Conservation (phyloP, 2,329 filamentous ascomycete genomes). For the Penicillium sp. region DNA sequence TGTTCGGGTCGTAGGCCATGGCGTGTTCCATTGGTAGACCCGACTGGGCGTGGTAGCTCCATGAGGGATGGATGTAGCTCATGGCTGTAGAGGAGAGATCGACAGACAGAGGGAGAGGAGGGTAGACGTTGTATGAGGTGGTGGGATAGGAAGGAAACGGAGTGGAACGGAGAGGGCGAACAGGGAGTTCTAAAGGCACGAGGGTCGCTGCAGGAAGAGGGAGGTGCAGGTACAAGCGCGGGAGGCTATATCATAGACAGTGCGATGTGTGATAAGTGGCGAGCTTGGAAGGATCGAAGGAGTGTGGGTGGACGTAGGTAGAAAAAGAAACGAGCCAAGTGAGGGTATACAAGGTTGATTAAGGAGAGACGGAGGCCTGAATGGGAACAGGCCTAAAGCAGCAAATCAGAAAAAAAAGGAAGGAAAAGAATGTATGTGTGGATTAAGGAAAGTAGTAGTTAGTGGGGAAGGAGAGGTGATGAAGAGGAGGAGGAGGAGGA, state of each 20-base stretch:
- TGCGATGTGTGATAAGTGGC: slow-evolving; percentile 6
- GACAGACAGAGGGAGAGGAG: background rate
- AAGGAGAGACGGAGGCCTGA: slow-evolving; percentile 29
- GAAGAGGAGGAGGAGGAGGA: background rate
- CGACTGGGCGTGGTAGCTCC: slow-evolving; percentile 37
- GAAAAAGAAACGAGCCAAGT: slow-evolving; percentile 26
- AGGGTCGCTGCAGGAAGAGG: slow-evolving; percentile 21
- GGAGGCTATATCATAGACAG: slow-evolving; percentile 22
- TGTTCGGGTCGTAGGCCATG: slow-evolving; percentile 39
- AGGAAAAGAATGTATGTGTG: slow-evolving; percentile 22
- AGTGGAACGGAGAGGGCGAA: background rate
- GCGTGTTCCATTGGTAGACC: slow-evolving; percentile 42
- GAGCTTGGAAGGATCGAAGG: slow-evolving; percentile 17
- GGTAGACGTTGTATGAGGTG: background rate
- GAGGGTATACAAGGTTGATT: slow-evolving; percentile 20
- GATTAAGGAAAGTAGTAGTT: slow-evolving; percentile 14
- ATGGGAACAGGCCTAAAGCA: slow-evolving; percentile 23
- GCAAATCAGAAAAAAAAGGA: slow-evolving; percentile 17
- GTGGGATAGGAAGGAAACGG: slow-evolving; percentile 3
- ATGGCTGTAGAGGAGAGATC: slow-evolving; percentile 27
- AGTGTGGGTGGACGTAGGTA: slow-evolving; percentile 8
- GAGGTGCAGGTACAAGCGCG: slow-evolving; percentile 20
- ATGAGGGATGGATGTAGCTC: slow-evolving; percentile 45
- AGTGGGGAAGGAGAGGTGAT: background rate
- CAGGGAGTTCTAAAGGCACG: background rate